Percentiles rank a stretch among this genome's conserved stretches.
Conservation (phyloP, 202 grass and related monocot species). For the Panicum hallii region DNA sequence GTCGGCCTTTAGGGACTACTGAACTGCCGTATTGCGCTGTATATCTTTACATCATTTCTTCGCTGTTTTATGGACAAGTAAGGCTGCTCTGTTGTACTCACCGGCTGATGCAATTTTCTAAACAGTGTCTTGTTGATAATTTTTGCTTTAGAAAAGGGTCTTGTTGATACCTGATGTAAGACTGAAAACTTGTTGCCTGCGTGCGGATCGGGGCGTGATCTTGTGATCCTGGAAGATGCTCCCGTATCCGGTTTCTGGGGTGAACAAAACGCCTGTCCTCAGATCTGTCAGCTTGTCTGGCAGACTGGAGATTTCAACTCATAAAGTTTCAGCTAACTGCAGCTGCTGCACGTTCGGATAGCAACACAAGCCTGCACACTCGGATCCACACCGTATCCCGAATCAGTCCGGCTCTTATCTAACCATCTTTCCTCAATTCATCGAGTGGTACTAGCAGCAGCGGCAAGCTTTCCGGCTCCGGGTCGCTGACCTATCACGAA, state of each 20-base stretch:
- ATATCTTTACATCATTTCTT: constrained; percentile 6
- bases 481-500: no score
- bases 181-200: neutral
- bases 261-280: neutral
- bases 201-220: neutral
- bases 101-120: neutral
- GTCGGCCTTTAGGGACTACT: neutral
- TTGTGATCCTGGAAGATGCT: constrained; percentile 20
- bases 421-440: no score
- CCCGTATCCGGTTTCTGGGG: neutral
- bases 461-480: no score
- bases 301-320: neutral
- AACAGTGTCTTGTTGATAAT: neutral
- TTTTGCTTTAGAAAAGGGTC: neutral
- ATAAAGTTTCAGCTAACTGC: neutral
- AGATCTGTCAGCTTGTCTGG: neutral
- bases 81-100: neutral
- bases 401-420: neutral
- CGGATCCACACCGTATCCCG: neutral
- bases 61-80: constrained; percentile 18
- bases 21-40: neutral
- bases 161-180: neutral
- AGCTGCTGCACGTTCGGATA: neutral
- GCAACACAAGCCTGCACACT: neutral
- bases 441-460: neutral